Conservation (phyloP, 306 rosid species). For the Vigna hirtella region DNA sequence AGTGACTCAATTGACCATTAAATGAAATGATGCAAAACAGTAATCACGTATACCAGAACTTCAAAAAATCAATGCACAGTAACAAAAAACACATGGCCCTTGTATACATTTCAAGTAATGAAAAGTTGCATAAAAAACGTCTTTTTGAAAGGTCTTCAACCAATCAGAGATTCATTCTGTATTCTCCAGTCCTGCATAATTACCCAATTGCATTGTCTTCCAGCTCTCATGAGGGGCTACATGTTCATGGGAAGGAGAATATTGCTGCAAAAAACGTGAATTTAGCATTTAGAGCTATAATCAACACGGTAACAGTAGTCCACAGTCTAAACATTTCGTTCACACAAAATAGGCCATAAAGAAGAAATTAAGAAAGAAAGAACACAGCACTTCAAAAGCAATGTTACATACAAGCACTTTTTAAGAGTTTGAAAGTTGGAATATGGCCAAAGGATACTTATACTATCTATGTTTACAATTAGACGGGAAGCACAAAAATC, state of each 20-base stretch:
- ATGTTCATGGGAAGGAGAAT: conserved; percentile 68
- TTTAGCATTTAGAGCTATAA: conserved; percentile 32
- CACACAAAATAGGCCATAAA: background rate
- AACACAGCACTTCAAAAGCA: conserved; percentile 5
- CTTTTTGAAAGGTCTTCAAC: conserved; percentile 41
- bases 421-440: conserved; percentile 14
- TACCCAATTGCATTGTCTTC: conserved; percentile 68
- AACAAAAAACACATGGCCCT: conserved; percentile 49
- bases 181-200: conserved; percentile 60
- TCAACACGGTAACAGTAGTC: conserved; percentile 7
- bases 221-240: conserved; percentile 88
- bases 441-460: background rate
- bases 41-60: conserved; percentile 31
- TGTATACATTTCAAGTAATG: conserved; percentile 54
- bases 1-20: conserved; percentile 42
- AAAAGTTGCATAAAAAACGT: conserved; percentile 54
- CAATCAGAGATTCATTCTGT: conserved; percentile 49
- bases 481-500: conserved; percentile 7
- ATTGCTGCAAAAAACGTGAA: conserved; percentile 63
- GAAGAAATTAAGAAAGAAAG: background rate
- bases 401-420: conserved; percentile 20
- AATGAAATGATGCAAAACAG: conserved; percentile 46
- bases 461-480: conserved; percentile 13
- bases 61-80: conserved; percentile 44
- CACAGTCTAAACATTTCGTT: background rate